Base-by-base conservation (phyloP, 2,329 filamentous ascomycete genomes). In the Penicillium sp. region DNA sequence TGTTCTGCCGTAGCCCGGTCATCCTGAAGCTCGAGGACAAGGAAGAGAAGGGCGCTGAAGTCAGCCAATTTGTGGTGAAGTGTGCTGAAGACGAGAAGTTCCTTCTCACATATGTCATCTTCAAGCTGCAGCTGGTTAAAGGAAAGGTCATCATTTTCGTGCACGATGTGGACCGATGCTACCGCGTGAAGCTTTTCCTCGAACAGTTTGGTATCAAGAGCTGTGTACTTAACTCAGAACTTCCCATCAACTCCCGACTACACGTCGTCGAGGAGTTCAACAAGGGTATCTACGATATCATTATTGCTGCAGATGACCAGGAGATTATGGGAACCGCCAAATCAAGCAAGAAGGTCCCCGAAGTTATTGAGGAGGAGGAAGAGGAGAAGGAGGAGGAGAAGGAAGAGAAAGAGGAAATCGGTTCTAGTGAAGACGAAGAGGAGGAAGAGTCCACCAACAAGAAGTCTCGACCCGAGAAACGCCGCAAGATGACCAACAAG, bases 11-110 rank as follows among this genome's bases (percentile, higher is more conserved):
- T 45, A 87, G 90, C 66, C 93, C 93, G 0, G 87, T 86, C 1
- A 76, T 95, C 44, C 77, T 99, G 64, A 89, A 96, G 69, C 78
- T 99, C 19, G 90, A 95, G 61, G 91, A 96, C 63, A 84, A 88
- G 50, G 90, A 96, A 64, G 87, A 88, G 22, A 88, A 91, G 63
- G 86, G 87, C 21, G 86, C 89, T 60, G 88, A 87, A 4, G 83
- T 98, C 27, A 90, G 87, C 54, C 95, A 98, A 77, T 96, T 92
- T 69, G 87, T 93, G 29, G 90, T 97, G 63, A 91, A 88, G 83
- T 96, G 92, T 65, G 91, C 86, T n/a, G 95, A 99, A 76, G 93
- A 98, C 64, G 95, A 98, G 68, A 99, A 99, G 72, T 99, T 98
- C 69, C 78, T 99, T 37, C 78, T 99, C 44, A 87, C 89, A 19